Base-by-base conservation (phyloP, 202 grass and related monocot genomes). In the Zizania palustris region DNA sequence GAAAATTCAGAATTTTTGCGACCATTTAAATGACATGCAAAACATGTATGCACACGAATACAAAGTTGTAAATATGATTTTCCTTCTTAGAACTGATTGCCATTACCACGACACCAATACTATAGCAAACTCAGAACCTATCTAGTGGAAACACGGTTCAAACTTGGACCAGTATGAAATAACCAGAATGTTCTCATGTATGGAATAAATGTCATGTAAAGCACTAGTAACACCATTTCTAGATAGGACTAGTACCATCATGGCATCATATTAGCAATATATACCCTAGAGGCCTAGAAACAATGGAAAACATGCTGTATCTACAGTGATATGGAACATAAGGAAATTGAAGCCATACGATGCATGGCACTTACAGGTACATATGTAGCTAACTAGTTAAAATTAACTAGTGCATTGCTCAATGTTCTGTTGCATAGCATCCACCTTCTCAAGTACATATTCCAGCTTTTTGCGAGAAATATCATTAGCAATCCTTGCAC, bases 391-490 rank as follows among this genome's bases (percentile, higher is more conserved):
- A 74, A 28, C 12, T 21, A n/a, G 18, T 38, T 83, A 79, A 65
- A 77, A 67, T 78, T 67, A 82, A 81, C 75, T 45, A 73, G 49
- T 74, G 37, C 78, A 77, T 33, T 89, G 80, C n/a, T 90, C 87
- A 40, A 90, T 76, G 85, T 86, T 92, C 69, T 88, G 80, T 74
- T 92, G 87, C 86, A 98, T 88, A 35, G 61, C 83, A 88, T 92
- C 87, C 68, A 95, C 73, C 78, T 98, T 88, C 67, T 92, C 87
- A 38, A 90, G 86, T 14, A 98, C 64, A 78, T 92, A 92, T 78
- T 98, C 89, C 77, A 98, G 77, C 71, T 92, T 98, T 82, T 95
- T 94, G 36, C 74, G 85, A 11, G 89, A 94, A 45, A 98, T 98
- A 64, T 98, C 95, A 56, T 95, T 95, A 82, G 91, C 83, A 58